Base-by-base conservation (phyloP, 1,284 basidiomycete genomes). In the Pseudozyma sp. region DNA sequence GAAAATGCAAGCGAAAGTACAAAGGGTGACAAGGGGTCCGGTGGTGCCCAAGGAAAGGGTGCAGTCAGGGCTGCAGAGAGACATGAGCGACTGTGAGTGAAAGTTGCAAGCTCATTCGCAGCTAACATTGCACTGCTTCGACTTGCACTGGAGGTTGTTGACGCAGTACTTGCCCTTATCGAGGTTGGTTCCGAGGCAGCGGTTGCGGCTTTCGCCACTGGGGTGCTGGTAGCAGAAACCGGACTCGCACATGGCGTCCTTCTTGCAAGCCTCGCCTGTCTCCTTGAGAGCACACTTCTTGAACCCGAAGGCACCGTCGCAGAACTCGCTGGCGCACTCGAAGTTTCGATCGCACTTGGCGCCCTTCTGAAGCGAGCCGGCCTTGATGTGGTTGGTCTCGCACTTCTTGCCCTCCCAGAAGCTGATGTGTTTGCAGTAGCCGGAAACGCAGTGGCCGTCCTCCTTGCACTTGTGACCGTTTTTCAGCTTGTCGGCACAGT, bases 31-130 rank as follows among this genome's bases (percentile, higher is more conserved):
- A 37, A 37, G 24, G 24, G 4, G 4, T 2, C 24, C 34, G 19
- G 17, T 62, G 60, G 16, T 62, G 60, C 53, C 35, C 14, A 37
- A 35, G 24, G 24, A 37, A 37, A 37, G 35, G 35, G 8, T 5
- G 35, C 35, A 14, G 35, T 37, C 35, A 37, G 35, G 35, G 9
- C n/a, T n/a, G n/a, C n/a, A n/a, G n/a, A n/a, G n/a, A n/a, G 35
- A 24, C 24, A 14, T 37, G 35, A 35, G 31, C 11, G n/a, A 0
- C 29, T 10, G 30, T 7, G 14, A 2, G 35, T 37, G 35, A 1
- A 37, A 37, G 4, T 5, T 9, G 8, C 35, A 37, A 51, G 7
- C 14, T 31, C 29, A 42, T 51, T 51, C 49, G 37, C 24, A 51
- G 24, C 7, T 4, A 19, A 9, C n/a, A 29, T 42, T 51, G 37